A percentile compares a stretch with the other conserved stretches of the same genome.
phyloP scores from a whole-genome alignment of 495 filamentous ascomycete genomes.

The Apiosordaria backusii region DNA sequence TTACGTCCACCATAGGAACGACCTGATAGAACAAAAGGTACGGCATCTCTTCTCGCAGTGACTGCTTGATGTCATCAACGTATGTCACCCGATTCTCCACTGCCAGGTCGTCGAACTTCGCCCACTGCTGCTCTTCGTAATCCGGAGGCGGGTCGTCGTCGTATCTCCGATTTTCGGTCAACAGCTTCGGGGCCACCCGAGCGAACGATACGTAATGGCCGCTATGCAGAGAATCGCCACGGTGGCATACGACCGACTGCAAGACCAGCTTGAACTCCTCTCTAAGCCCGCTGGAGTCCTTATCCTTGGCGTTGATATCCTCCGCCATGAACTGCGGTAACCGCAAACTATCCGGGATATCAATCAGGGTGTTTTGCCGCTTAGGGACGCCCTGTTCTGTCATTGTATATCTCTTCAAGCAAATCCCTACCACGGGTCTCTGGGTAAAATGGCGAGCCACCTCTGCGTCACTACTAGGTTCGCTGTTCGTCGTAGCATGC shows the following conservation, averaged over 20 bases:
- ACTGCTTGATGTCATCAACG: slow-evolving; percentile 71
- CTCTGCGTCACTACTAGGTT: slow-evolving; percentile 44
- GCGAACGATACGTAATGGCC: slow-evolving; percentile 89
- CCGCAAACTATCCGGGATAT: slow-evolving; percentile 86
- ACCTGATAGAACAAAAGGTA: slow-evolving; percentile 97
- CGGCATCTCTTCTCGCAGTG: slow-evolving; percentile 77
- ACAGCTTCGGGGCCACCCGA: slow-evolving; percentile 58
- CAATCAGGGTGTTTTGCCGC: slow-evolving; percentile 74
- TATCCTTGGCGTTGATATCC: slow-evolving; percentile 58
- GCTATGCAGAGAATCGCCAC: slow-evolving; percentile 80
- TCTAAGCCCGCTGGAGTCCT: slow-evolving; percentile 58
- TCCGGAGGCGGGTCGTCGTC: slow-evolving; percentile 48
- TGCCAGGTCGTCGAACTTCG: slow-evolving; percentile 85
- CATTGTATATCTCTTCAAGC: slow-evolving; percentile 85
- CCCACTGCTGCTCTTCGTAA: slow-evolving; percentile 69
- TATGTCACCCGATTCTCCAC: slow-evolving; percentile 56
- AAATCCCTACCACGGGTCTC: slow-evolving; percentile 84
- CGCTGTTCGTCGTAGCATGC: slow-evolving; percentile 51
- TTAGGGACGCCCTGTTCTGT: slow-evolving; percentile 61
- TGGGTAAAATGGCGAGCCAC: slow-evolving; percentile 49
- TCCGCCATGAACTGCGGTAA: slow-evolving; percentile 87
- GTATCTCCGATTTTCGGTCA: slow-evolving; percentile 51
- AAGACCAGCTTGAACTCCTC: slow-evolving; percentile 77
- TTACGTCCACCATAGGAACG: slow-evolving; percentile 72
- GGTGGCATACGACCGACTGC: slow-evolving; percentile 87